Evolutionary conservation across 2,329 filamentous ascomycete genomes (phyloP), one percentile per base, ranked within the genome.

Genomic region (Aspergillus pseudoviridinutans): DNA sequence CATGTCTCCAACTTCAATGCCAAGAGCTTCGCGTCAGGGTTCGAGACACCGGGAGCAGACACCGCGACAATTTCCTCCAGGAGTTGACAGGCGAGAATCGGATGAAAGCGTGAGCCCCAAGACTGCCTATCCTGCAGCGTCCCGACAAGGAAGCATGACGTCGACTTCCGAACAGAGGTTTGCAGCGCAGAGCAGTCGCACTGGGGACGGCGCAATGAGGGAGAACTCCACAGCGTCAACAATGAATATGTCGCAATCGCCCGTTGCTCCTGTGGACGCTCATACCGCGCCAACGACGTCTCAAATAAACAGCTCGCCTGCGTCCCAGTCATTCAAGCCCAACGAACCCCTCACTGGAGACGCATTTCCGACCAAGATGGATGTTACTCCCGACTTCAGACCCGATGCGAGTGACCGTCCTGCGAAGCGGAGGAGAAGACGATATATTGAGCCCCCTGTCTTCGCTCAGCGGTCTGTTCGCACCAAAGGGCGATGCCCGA

Each of bases 61-160:
- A 17, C 60, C 69, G 27, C 67, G 65, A 12, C 64, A 65, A 49
- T 71, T 76, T 47, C 78, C 81, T 57, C 81, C 82, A 47, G 80
- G 81, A 51, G 81, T 81, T 61, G 87, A 91, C 55, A 83, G 88
- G 57, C 84, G 88, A 66, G 89, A 90, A 60, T 79, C 83, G 51
- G 90, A 87, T 70, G 73, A 88, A 54, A 92, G 89, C 68, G 85
- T 93, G 52, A 93, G 89, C 70, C 90, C 91, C 29, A 92, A 91
- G 75, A 91, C 89, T 38, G 71, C 70, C 51, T 59, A 70, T 50
- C 57, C 65, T 29, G 61, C 68, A 10, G 59, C 60, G 22, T 68
- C 69, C 32, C 70, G 70, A 22, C 68, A 70, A 47, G 68, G 63
- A 41, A 72, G 68, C 55, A 57, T 64, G 29, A 58, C 63, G 41